Evolutionary conservation across 192 early-diverging fungal species (phyloP).

Genomic region (Rhizoclosmatium globosum): DNA sequence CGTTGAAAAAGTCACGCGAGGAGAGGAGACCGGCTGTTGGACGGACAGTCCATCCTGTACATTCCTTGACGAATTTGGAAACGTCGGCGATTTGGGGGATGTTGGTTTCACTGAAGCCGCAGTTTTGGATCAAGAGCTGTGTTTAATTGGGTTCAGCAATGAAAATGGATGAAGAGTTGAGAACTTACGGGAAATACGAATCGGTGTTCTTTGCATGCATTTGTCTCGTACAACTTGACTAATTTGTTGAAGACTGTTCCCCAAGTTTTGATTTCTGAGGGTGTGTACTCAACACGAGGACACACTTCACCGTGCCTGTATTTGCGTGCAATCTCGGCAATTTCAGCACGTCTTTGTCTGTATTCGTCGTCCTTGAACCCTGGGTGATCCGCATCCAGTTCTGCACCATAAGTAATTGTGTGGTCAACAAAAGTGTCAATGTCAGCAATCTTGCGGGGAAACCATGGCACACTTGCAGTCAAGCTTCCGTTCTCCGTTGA

Average conservation of each 20-base stretch:
- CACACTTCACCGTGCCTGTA: slow-evolving; percentile 80
- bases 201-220: slow-evolving; percentile 93
- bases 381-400: slow-evolving; percentile 82
- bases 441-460: slow-evolving; percentile 91
- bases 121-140: slow-evolving; percentile 84
- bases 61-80: slow-evolving; percentile 91
- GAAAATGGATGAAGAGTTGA: background rate
- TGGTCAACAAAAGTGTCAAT: slow-evolving; percentile 92
- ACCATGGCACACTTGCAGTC: slow-evolving; percentile 78
- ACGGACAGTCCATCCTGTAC: slow-evolving; percentile 92
- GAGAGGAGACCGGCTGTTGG: slow-evolving; percentile 95
- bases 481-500: background rate
- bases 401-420: slow-evolving; percentile 90
- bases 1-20: slow-evolving; percentile 94
- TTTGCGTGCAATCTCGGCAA: slow-evolving; percentile 84
- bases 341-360: slow-evolving; percentile 81
- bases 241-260: slow-evolving; percentile 75
- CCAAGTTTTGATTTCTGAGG: slow-evolving; percentile 83
- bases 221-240: slow-evolving; percentile 75
- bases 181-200: slow-evolving; percentile 79
- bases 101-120: slow-evolving; percentile 80
- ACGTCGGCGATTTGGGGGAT: slow-evolving; percentile 93
- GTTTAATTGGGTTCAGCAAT: background rate
- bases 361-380: slow-evolving; percentile 89
- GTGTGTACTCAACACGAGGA: slow-evolving; percentile 83